Evolutionary conservation across 73 alveolate genomes (phyloP).

Genomic region (Durusdinium trenchii): DNA sequence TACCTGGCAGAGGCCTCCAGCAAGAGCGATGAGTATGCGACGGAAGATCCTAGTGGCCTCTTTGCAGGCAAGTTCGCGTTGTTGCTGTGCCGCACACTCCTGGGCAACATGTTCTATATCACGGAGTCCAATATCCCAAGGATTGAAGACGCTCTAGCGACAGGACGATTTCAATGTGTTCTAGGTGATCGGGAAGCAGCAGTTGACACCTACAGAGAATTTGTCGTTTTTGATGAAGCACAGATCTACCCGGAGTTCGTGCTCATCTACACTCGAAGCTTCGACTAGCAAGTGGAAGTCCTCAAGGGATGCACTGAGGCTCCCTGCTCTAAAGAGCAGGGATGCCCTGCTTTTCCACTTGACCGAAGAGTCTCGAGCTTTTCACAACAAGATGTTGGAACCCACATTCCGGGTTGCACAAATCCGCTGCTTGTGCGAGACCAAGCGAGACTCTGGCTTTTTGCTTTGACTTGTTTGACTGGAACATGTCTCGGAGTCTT

Average conservation of each 20-base stretch:
- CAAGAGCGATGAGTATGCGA: conserved; percentile 57
- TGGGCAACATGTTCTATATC: conserved; percentile 71
- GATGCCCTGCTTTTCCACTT: too few species aligned
- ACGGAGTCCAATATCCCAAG: conserved; percentile 76
- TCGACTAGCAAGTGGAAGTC: background rate
- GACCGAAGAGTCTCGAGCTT: too few species aligned
- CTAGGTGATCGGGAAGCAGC: conserved; percentile 85
- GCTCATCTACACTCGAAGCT: conserved; percentile 58
- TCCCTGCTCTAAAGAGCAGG: background rate
- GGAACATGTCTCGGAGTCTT: too few species aligned
- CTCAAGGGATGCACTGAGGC: background rate
- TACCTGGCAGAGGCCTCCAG: conserved; percentile 83
- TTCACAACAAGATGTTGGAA: too few species aligned
- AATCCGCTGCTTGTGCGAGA: too few species aligned
- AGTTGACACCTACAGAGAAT: conserved; percentile 80
- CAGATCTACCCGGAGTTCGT: conserved; percentile 73
- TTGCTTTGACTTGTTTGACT: too few species aligned
- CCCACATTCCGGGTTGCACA: too few species aligned
- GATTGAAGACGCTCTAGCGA: conserved; percentile 60
- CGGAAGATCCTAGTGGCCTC: conserved; percentile 71
- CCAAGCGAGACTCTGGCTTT: too few species aligned
- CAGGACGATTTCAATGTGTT: conserved; percentile 42
- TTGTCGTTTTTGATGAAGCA: conserved; percentile 68
- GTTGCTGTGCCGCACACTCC: conserved; percentile 57
- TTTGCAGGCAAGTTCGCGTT: conserved; percentile 50